Evolutionary conservation across 2,329 filamentous ascomycete genomes (phyloP).

Genomic region (Trichophyton rubrum): DNA sequence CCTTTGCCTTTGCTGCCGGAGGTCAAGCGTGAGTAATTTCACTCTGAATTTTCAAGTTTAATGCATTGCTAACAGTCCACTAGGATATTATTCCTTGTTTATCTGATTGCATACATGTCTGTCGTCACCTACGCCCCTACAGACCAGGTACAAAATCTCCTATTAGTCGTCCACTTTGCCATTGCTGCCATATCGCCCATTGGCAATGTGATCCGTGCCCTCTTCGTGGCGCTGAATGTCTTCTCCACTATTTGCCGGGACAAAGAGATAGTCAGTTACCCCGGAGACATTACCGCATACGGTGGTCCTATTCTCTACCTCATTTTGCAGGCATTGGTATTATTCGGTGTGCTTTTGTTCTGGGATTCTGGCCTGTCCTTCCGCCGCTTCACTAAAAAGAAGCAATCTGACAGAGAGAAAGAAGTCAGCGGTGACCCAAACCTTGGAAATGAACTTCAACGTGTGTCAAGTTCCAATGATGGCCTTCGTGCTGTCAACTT

Average conservation of each 20-base stretch:
- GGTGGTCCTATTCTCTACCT: slow-evolving; percentile 79
- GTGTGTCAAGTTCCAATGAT: slow-evolving; percentile 50
- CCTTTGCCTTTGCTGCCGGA: slow-evolving; percentile 72
- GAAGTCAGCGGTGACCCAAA: slow-evolving; percentile 41
- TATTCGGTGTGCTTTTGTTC: slow-evolving; percentile 65
- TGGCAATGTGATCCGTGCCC: slow-evolving; percentile 57
- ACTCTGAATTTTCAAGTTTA: slow-evolving; percentile 1
- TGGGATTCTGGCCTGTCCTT: slow-evolving; percentile 62
- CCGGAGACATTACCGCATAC: slow-evolving; percentile 59
- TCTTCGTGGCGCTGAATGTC: slow-evolving; percentile 69
- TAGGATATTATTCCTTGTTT: slow-evolving; percentile 53
- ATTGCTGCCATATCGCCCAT: slow-evolving; percentile 64
- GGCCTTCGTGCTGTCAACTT: slow-evolving; percentile 69
- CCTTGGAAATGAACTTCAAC: slow-evolving; percentile 50
- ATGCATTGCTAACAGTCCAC: slow-evolving; percentile 12
- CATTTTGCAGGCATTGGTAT: slow-evolving; percentile 55
- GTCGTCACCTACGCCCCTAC: slow-evolving; percentile 64
- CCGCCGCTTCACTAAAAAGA: slow-evolving; percentile 36
- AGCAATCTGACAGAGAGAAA: slow-evolving; percentile 32
- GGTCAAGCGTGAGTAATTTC: slow-evolving; percentile 47
- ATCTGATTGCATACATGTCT: slow-evolving; percentile 58
- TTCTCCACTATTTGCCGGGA: slow-evolving; percentile 65
- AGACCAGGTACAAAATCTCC: slow-evolving; percentile 52
- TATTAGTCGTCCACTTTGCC: slow-evolving; percentile 62
- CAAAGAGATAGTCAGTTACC: slow-evolving; percentile 52